These are phyloP conservation scores for Leptographium lundbergii DNA, from an alignment of 2,329 filamentous ascomycete genomes.

Conservation along the genomic window DNA sequence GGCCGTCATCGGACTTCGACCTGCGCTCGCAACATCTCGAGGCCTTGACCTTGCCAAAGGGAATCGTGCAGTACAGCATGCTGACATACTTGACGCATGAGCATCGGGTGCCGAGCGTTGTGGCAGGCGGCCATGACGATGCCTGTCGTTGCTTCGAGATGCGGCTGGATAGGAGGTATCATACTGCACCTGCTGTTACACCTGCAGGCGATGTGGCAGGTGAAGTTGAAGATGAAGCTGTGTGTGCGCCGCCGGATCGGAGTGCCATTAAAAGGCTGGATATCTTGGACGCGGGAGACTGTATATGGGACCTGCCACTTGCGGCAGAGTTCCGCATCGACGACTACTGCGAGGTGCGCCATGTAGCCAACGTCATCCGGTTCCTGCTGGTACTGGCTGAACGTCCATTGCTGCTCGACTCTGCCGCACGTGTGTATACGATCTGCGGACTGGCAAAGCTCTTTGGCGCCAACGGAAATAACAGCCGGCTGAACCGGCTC, in stretches of 20 bases:
- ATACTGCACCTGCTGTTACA: too few relatives aligned
- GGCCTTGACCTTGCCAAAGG: constrained; percentile 11
- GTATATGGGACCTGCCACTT: constrained; percentile 8
- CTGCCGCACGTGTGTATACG: constrained; percentile 54
- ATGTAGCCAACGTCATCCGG: constrained; percentile 50
- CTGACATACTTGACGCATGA: not conserved
- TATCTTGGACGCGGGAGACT: not conserved
- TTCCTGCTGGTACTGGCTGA: constrained; percentile 41
- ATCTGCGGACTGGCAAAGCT: constrained; percentile 49
- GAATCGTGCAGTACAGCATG: constrained; percentile 11
- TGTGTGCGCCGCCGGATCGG: too few relatives aligned
- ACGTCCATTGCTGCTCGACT: constrained; percentile 42
- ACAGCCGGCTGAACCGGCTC: constrained; percentile 6
- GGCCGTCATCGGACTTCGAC: constrained; percentile 10
- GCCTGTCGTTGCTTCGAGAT: constrained; percentile 21
- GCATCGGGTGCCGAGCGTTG: constrained; percentile 3
- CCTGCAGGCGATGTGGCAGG: too few relatives aligned
- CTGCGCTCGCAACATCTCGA: constrained; percentile 10
- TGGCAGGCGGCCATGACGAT: constrained; percentile 30
- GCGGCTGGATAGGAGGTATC: not conserved
- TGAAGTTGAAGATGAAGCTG: too few relatives aligned
- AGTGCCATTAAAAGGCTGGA: not conserved
- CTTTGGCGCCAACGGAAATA: constrained; percentile 26
- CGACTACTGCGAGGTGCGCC: constrained; percentile 53
- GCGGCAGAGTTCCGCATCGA: constrained; percentile 25